Percentiles rank a stretch among this genome's conserved stretches.
Evolutionary conservation across 2,329 filamentous ascomycete species (phyloP).

Genomic region (Pseudonectria buxi): DNA sequence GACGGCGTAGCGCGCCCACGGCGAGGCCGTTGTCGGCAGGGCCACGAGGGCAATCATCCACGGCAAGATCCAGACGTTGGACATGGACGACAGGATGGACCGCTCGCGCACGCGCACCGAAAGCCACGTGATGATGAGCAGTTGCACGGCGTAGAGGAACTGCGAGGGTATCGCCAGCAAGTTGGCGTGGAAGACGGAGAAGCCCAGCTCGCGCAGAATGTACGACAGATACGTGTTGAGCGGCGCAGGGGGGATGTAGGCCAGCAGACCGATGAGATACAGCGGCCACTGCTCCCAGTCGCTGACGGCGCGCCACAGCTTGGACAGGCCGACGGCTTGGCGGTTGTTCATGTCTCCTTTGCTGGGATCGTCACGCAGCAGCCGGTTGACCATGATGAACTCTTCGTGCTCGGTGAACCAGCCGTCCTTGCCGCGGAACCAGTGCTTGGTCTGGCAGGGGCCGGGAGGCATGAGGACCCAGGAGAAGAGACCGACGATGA

Average conservation of each 20-base stretch:
- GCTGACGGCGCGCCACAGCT: slow-evolving; percentile 43
- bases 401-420: slow-evolving; percentile 59
- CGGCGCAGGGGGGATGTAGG: slow-evolving; percentile 36
- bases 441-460: slow-evolving; percentile 44
- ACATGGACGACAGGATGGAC: slow-evolving; percentile 36
- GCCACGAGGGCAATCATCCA: slow-evolving; percentile 39
- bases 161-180: slow-evolving; percentile 39
- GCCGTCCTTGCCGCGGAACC: slow-evolving; percentile 51
- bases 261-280: slow-evolving; percentile 41
- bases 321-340: slow-evolving; percentile 23
- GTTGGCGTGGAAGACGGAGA: slow-evolving; percentile 39
- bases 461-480: slow-evolving; percentile 40
- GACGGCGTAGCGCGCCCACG: slow-evolving; percentile 37
- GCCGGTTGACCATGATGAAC: slow-evolving; percentile 54
- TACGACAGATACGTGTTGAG: slow-evolving; percentile 39
- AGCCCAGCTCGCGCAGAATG: slow-evolving; percentile 37
- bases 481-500: slow-evolving; percentile 36
- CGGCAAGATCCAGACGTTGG: slow-evolving; percentile 45
- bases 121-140: slow-evolving; percentile 40
- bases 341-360: slow-evolving; percentile 58
- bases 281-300: slow-evolving; percentile 56
- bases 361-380: slow-evolving; percentile 53
- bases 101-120: slow-evolving; percentile 38
- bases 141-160: slow-evolving; percentile 38
- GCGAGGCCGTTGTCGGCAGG: slow-evolving; percentile 28